phyloP scores from a whole-genome alignment of 2,329 filamentous ascomycete genomes.

The Aspergillus pseudotamarii region DNA sequence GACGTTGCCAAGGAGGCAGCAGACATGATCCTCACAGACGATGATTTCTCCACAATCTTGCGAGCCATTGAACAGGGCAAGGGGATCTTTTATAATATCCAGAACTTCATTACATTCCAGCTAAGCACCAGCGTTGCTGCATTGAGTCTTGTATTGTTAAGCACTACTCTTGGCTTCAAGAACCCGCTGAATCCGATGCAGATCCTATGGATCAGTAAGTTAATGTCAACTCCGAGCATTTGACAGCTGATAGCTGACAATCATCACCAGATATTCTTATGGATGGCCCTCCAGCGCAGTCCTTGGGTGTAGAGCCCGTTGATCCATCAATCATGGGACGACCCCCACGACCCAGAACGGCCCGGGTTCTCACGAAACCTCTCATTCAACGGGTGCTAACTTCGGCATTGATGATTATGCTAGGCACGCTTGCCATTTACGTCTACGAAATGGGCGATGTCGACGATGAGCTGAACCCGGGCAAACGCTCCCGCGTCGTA shows the following conservation, averaged over 20 bases:
- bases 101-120: slow-evolving; percentile 98
- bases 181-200: slow-evolving; percentile 99
- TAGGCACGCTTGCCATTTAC: slow-evolving; percentile 89
- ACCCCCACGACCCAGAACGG: slow-evolving; percentile 82
- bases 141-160: slow-evolving; percentile 85
- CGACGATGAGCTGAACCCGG: slow-evolving; percentile 43
- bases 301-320: slow-evolving; percentile 91
- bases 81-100: slow-evolving; percentile 99
- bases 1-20: slow-evolving; percentile 95
- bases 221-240: not conserved
- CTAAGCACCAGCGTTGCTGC: slow-evolving; percentile 95
- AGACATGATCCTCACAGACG: slow-evolving; percentile 85
- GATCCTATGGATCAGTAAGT: slow-evolving; percentile 98
- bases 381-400: slow-evolving; percentile 84
- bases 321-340: slow-evolving; percentile 92
- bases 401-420: slow-evolving; percentile 85
- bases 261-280: slow-evolving; percentile 83
- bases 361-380: slow-evolving; percentile 83
- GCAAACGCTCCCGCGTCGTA: slow-evolving; percentile 61
- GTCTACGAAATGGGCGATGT: slow-evolving; percentile 85
- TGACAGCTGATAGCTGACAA: slow-evolving; percentile 28
- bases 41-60: slow-evolving; percentile 89
- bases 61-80: slow-evolving; percentile 98
- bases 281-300: slow-evolving; percentile 97
- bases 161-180: slow-evolving; percentile 88